A percentile compares a stretch with the other conserved stretches of the same genome.
Conservation (phyloP, 2,329 filamentous ascomycete species). For the Colletotrichum tamarilloi region DNA sequence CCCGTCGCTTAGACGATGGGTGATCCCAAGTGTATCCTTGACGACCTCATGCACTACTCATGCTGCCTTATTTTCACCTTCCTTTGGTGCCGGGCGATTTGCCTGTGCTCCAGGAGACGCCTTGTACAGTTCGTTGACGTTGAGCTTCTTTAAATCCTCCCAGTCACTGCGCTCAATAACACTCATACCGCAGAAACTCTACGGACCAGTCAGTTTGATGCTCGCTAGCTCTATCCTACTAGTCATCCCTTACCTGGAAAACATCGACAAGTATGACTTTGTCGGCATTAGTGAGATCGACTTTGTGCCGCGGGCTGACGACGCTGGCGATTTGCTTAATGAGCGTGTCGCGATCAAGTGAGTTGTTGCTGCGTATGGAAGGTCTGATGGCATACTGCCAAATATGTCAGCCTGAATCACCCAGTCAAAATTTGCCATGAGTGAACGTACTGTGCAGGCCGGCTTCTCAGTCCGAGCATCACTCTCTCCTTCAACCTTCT, state of each 20-base stretch:
- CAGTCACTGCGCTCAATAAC: conserved; percentile 78
- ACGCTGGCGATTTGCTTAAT: conserved; percentile 77
- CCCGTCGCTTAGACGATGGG: background rate
- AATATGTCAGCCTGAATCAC: background rate
- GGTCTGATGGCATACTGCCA: conserved; percentile 84
- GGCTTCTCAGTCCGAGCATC: conserved; percentile 32
- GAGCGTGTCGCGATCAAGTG: conserved; percentile 73
- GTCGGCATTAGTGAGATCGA: conserved; percentile 82
- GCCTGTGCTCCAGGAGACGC: conserved; percentile 27
- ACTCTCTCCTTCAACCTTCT: conserved; percentile 36
- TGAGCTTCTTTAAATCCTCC: conserved; percentile 80
- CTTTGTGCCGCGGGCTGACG: conserved; percentile 76
- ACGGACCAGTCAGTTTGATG: conserved; percentile 18
- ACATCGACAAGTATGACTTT: conserved; percentile 84
- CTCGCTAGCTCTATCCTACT: background rate
- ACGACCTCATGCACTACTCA: background rate
- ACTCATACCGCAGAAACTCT: conserved; percentile 83
- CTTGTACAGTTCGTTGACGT: conserved; percentile 79
- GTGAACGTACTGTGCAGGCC: conserved; percentile 55
- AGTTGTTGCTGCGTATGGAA: conserved; percentile 79
- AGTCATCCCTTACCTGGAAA: conserved; percentile 70
- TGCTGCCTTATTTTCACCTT: background rate
- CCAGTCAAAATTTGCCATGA: background rate
- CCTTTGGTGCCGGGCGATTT: background rate
- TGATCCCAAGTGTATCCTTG: background rate